Base-by-base conservation (phyloP, 768 basidiomycete genomes). In the Xerocomellus amylosporus region DNA sequence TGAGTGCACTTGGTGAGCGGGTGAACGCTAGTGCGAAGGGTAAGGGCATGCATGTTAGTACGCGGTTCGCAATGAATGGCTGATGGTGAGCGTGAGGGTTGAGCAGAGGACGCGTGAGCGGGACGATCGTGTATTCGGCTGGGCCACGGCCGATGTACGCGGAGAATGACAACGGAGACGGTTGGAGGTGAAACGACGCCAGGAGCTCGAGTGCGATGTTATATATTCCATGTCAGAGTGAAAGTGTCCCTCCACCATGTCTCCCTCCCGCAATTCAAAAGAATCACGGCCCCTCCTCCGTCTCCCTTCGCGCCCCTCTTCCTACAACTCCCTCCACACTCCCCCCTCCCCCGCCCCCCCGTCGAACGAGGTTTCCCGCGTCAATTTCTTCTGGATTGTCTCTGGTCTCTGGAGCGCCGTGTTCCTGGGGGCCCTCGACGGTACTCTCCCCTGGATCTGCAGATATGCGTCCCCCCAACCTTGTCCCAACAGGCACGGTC, bases 381-480 rank as follows among this genome's bases (percentile, higher is more conserved):
- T 61, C n/a, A 82, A 88, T 59, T 77, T 82, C 58, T 71, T 73
- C 51, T 90, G 87, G 87, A 84, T 91, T 57, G 76, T 93, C 48
- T 77, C 81, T 40, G 90, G 85, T 10, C 73, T 93, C 50, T 93
- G 90, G 90, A 87, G 85, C 60, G 87, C 85, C 38, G 87, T 93
- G 20, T 84, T 94, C 64, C 75, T 94, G 51, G 88, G 88, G 63
- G 90, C 92, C 40, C 79, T 94, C 63, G 91, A 93, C 68, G 90
- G 90, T 88, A 68, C 53, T 77, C 69, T 38, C 41, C 46, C 37
- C 20, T n/a, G 17, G 46, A 51, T 58, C 48, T 46, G 39, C 54
- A n/a, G 6, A 7, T 37, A 2, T 33, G 38, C 41, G 10, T 54
- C 48, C 30, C 30, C 24, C 46, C 33, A 39, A 53, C 47, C 45